Evolutionary conservation across 75 land plant genomes (phyloP).

Genomic region (Adiantum capillusveneris): DNA sequence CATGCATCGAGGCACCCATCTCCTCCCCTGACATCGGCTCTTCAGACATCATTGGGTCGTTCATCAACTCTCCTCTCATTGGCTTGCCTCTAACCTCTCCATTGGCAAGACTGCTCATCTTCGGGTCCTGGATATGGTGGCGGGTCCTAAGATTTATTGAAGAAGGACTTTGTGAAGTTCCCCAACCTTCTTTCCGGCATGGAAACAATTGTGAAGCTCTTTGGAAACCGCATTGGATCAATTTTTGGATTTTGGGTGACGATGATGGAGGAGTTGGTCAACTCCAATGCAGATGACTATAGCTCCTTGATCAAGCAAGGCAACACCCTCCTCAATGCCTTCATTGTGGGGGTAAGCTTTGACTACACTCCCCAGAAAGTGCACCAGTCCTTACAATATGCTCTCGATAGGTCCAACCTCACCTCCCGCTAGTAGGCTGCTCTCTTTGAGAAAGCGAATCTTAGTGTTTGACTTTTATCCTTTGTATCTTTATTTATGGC

Average conservation of each 20-base stretch:
- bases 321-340: constrained; percentile 54
- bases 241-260: constrained; percentile 16
- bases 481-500: too few species aligned
- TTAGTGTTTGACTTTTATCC: too few species aligned
- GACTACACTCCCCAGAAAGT: constrained; percentile 46
- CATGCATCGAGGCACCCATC: too few species aligned
- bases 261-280: constrained; percentile 38
- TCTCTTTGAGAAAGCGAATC: constrained; percentile 63
- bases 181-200: constrained; percentile 39
- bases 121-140: neutral
- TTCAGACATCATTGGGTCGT: neutral
- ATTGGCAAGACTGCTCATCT: neutral
- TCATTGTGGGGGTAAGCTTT: constrained; percentile 24
- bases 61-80: too few species aligned
- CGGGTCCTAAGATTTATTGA: constrained; percentile 23
- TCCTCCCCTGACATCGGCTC: neutral
- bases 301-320: constrained; percentile 49
- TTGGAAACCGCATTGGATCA: constrained; percentile 18
- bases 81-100: neutral
- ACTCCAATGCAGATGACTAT: constrained; percentile 36
- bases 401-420: constrained; percentile 41
- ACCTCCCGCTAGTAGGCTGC: constrained; percentile 59
- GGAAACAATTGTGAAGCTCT: constrained; percentile 24
- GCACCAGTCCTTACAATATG: constrained; percentile 27
- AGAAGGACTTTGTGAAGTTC: constrained; percentile 25